Evolutionary conservation across 345 rosid genomes (phyloP).

Genomic region (Arabidopsis arenosa): DNA sequence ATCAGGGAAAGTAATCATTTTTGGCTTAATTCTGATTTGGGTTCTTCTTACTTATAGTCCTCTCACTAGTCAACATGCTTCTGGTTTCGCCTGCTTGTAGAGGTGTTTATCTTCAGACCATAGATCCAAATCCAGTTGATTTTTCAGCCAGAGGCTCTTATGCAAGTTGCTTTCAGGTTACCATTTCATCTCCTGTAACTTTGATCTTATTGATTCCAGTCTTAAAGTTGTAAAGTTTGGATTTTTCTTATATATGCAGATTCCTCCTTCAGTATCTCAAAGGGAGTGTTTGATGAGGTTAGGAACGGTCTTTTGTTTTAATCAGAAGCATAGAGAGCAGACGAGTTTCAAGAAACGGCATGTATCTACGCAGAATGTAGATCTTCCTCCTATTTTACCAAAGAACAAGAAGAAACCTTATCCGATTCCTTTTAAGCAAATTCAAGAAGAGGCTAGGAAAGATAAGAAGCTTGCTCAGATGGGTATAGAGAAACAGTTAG

Average conservation of each 20-base stretch:
- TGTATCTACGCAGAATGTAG: conserved; percentile 65
- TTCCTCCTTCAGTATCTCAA: conserved; percentile 39
- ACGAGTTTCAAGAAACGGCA: conserved; percentile 42
- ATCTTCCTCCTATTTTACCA: conserved; percentile 75
- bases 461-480: conserved; percentile 74
- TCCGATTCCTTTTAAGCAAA: conserved; percentile 73
- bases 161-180: conserved; percentile 39
- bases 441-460: conserved; percentile 61
- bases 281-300: conserved; percentile 40
- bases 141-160: conserved; percentile 34
- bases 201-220: not conserved
- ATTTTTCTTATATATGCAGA: conserved; percentile 43
- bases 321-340: conserved; percentile 44
- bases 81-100: conserved; percentile 20
- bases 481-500: conserved; percentile 83
- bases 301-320: conserved; percentile 50
- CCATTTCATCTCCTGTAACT: conserved; percentile 13
- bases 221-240: not conserved
- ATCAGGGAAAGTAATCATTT: not conserved
- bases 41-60: not conserved
- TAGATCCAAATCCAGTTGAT: conserved; percentile 17
- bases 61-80: conserved; percentile 33
- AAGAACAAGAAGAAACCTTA: conserved; percentile 87
- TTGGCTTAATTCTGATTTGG: conserved; percentile 19
- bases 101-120: conserved; percentile 32